phyloP scores from a whole-genome alignment of 179 eudicot genomes.

The Spergularia azorica region DNA sequence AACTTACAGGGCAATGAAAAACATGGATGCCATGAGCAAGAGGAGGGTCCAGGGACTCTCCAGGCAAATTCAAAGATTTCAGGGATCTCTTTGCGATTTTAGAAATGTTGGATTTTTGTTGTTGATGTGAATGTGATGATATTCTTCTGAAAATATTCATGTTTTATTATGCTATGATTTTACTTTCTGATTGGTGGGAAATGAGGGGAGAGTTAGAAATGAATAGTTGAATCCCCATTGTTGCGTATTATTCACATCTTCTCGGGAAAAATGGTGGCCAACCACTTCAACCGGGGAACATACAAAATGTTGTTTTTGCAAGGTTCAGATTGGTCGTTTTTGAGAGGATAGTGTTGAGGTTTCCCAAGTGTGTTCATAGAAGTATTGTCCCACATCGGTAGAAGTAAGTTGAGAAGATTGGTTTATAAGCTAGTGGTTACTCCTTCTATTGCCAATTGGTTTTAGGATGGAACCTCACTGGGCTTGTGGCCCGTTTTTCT shows the following conservation, averaged over 20 bases:
- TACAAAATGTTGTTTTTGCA: not conserved
- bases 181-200: too few species aligned
- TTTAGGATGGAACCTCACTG: too few species aligned
- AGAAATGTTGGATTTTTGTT: conserved; percentile 26
- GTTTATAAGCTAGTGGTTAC: too few species aligned
- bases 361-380: too few species aligned
- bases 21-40: conserved; percentile 80
- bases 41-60: conserved; percentile 43
- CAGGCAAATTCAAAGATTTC: conserved; percentile 39
- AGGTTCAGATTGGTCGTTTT: too few species aligned
- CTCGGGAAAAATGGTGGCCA: conserved; percentile 24
- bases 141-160: conserved; percentile 50
- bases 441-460: too few species aligned
- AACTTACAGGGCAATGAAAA: conserved; percentile 82
- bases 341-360: too few species aligned
- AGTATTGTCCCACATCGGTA: too few species aligned
- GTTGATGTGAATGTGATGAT: conserved; percentile 6
- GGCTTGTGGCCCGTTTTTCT: too few species aligned
- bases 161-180: not conserved
- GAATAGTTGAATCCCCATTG: not conserved
- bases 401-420: too few species aligned
- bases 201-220: too few species aligned
- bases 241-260: not conserved
- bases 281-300: not conserved
- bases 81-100: conserved; percentile 48